Evolutionary conservation across 495 filamentous ascomycete genomes (phyloP), one percentile per base, ranked within the genome.

Genomic region (Aspergillus incahuasiensis): DNA sequence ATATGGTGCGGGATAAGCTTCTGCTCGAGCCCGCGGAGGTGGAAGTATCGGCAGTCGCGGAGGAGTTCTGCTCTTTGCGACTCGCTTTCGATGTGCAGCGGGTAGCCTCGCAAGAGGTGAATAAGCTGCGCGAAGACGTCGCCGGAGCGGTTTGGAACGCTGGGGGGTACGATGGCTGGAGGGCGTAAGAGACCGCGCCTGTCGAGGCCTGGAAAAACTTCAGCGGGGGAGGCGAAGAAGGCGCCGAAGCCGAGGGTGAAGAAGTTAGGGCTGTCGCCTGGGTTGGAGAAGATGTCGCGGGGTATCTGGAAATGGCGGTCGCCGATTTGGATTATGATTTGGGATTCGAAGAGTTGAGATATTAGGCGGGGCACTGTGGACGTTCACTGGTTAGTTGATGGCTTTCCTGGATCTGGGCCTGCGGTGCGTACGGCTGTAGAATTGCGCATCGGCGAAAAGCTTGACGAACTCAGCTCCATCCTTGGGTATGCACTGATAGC

Each of bases 401-500:
- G 21, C 8, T 15, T 22, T 34, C 5, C 19, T 19, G n/a, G n/a
- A n/a, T 28, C 5, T 19, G 3, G 13, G 15, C 18, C 15, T 48
- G 12, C 21, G 6, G 1, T 30, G 16, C 82, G 65, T 71, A 91
- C 88, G 77, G 66, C 80, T 89, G 72, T 97, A 98, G 73, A 97
- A 98, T 66, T 97, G 94, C 4, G 92, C 89, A 66, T 98, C 92
- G 30, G 92, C 90, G 70, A 96, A 97, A 41, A 97, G 79, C 45
- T 86, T 89, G 60, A 97, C 94, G 64, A 89, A 96, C 68, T 96
- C 86, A 21, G 82, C 77, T 40, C 87, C 86, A 73, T 96, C 88
- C 52, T 81, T 79, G n/a, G 92, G 94, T 30, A 78, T 75, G 56
- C 96, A 79, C 70, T 95, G 86, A 71, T 98, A 98, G 12, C 92